These are phyloP conservation scores for Chlorella sp. DNA, from an alignment of 139 green algal species.

Conservation along the genomic window DNA sequence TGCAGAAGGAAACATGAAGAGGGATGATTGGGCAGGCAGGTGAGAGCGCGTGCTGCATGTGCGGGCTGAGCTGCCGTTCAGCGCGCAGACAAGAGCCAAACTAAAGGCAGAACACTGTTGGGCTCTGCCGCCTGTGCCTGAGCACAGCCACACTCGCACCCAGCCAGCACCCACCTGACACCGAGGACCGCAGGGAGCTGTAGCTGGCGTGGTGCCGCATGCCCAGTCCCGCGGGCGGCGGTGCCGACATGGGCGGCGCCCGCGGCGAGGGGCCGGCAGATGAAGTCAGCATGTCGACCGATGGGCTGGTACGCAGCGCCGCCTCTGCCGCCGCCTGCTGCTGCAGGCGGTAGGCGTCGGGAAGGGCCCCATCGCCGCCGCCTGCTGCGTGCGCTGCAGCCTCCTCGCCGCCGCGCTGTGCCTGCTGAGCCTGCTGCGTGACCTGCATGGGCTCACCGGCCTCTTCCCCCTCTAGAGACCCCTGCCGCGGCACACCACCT, in stretches of 20 bases:
- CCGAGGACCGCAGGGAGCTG: slow-evolving; percentile 31
- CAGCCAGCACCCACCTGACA: slow-evolving; percentile 18
- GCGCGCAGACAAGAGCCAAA: too few relatives aligned
- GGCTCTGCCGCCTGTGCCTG: too few relatives aligned
- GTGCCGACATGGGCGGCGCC: background rate
- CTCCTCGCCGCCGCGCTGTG: background rate
- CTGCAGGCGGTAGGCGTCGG: background rate
- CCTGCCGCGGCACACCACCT: slow-evolving; percentile 28
- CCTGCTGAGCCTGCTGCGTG: slow-evolving; percentile 11
- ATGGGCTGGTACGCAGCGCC: background rate
- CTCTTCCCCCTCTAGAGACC: background rate
- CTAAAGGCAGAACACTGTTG: too few relatives aligned
- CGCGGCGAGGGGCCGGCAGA: background rate
- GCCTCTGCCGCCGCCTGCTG: background rate
- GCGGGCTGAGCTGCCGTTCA: too few relatives aligned
- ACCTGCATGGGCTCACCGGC: background rate
- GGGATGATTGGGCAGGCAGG: background rate
- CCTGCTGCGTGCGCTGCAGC: background rate
- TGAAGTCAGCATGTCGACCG: background rate
- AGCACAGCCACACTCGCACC: too few relatives aligned
- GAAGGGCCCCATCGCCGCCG: background rate
- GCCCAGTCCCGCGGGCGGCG: background rate
- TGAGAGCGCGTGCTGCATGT: background rate
- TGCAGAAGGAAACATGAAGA: background rate
- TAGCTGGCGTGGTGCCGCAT: slow-evolving; percentile 32